Evolutionary conservation across 345 rosid species (phyloP), one percentile per base, ranked within the genome.

Genomic region (Corchorus capsularis): DNA sequence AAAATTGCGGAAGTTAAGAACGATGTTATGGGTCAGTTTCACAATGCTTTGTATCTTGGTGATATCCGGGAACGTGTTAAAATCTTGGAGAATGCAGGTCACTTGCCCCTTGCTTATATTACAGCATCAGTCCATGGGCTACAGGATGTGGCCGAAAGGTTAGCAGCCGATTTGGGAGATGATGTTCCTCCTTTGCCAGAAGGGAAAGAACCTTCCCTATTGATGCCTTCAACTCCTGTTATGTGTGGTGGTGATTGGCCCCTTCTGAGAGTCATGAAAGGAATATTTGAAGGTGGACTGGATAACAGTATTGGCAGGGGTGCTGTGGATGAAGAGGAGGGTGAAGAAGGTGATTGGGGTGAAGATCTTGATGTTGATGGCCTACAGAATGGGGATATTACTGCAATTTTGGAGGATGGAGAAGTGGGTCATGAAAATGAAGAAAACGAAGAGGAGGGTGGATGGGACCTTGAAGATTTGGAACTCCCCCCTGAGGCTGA

Each of bases 21-120:
- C 77, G 94, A 94, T 75, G 90, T 94, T 0, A 94, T 94, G 98
- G 98, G 97, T 62, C 98, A 94, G 83, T 94, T 94, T 79, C 98
- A 94, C 69, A 90, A 94, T 83, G 97, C 96, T 56, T 77, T 94
- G 66, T 92, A 94, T 75, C 80, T 94, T 54, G 97, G 98, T 80
- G 98, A 94, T 84, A 86, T 92, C 41, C 86, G 78, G 70, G 98
- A 94, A 80, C 94, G 97, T 55, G 85, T 94, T 66, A 94, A 91
- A 84, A 90, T 94, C 69, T 75, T 94, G 74, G 96, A 92, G 87
- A 91, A 84, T 83, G 90, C 94, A 57, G 93, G 96, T 20, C 97
- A 91, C 73, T 81, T 92, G 78, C 94, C 96, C 54, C 94, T 94
- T 49, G 98, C 97, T 54, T 94, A 92, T 69, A 76, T 85, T 71